Base-by-base conservation (phyloP, 495 filamentous ascomycete genomes). In the Daldinia caldariorum region DNA sequence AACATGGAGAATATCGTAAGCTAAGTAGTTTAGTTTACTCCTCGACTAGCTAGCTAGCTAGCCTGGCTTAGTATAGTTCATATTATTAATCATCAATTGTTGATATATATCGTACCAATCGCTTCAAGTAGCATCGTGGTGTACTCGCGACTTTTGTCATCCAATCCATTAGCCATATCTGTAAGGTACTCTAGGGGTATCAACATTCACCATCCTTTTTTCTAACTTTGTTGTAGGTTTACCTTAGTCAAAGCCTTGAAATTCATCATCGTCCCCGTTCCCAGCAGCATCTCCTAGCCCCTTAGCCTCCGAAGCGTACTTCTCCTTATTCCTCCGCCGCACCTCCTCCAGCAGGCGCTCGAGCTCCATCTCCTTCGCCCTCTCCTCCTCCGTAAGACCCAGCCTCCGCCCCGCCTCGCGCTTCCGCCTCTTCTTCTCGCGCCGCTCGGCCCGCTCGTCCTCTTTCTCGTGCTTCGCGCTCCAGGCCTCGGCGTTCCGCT, bases 391-490 rank as follows among this genome's bases (percentile, higher is more conserved):
- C 0, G 87, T 90, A 87, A 97, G 90, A 75, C 85, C 86, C 47
- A 86, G 86, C 79, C 83, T 78, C 69, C 83, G 82, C 76, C 91
- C 88, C 54, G 88, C 86, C 76, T 96, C 92, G 53, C 89, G 85
- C 77, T 87, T 89, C 55, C 85, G 84, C 58, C 86, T 82, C 79
- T 94, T 94, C 83, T 89, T 89, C 63, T 94, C 93, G 55, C 91
- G 84, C 64, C 92, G 83, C 68, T 79, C 83, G 56, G 88, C 84
- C 64, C 88, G 89, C 61, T 85, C 79, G 1, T 90, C 89, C 65
- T 89, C 89, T 26, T 83, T 80, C 45, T 94, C 92, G 29, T 86
- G 82, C 79, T 97, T 94, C 37, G 85, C 85, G 76, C 90, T 96
- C 95, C 95, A 99, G 2, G 95, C 90, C 53, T 88, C 83, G 39